Evolutionary conservation across 208 protist species (phyloP), one percentile per base, ranked within the genome.

Genomic region (Crithidia acanthocephali): DNA sequence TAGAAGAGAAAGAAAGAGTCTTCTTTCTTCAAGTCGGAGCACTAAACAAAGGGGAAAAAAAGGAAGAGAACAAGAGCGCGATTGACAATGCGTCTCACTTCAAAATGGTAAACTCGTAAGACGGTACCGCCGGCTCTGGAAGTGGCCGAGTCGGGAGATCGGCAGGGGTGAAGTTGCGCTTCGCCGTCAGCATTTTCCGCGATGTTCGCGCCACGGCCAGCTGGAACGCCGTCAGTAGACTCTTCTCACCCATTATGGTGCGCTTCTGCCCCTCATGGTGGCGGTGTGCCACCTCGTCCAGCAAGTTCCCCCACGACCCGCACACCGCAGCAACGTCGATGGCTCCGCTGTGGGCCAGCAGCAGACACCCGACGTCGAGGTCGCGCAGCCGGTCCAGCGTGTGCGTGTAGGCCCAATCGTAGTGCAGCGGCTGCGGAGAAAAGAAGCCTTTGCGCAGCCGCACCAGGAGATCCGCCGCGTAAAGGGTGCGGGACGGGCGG

Each of bases 291-390:
- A 90, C 74, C 27, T 85, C 52, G 16, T 84, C 79, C 13, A 90
- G 30, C 15, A 90, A 63, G 0, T 40, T 22, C 15, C 74, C 48
- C 84, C 81, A 90, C 42, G 79, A 81, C 15, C 72, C 78, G 56
- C 64, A 74, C 16, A 61, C 61, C 22, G 68, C 71, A 2, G 50
- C 59, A 2, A 84, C 72, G 56, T 86, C 74, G 22, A 90, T 59
- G 25, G 81, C 78, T 16, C 81, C 81, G 40, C 78, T 75, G 45
- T 90, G 84, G 10, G 84, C 50, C 22, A 90, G 63, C 2, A 90
- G 61, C 10, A 74, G 50, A 58, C 62, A 85, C 23, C 57, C 59
- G 18, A 84, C 78, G 30, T 80, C 58, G 35, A 90, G 59, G 7
- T 75, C 32, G 16, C 78, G 77, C n/a, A 90, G 44, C 6, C 79